phyloP scores from a whole-genome alignment of 2,329 filamentous ascomycete genomes.

The Sclerotinia spermophila region DNA sequence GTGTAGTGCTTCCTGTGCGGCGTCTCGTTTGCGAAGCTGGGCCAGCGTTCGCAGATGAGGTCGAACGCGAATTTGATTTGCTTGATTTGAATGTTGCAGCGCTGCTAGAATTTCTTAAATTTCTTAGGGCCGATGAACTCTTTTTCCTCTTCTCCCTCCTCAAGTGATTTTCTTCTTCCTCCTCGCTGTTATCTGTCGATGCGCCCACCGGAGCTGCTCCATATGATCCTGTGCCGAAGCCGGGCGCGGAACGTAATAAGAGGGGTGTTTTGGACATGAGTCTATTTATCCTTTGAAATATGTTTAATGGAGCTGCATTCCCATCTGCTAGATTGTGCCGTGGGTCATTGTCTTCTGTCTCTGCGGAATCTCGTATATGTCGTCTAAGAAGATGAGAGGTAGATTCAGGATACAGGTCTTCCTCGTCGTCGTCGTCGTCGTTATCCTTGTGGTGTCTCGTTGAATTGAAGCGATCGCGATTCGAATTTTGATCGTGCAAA shows the following conservation, averaged over 20 bases:
- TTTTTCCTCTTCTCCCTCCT: constrained; percentile 27
- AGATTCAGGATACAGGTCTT: constrained; percentile 34
- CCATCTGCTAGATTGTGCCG: constrained; percentile 18
- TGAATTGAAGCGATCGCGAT: neutral
- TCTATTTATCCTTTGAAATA: constrained; percentile 26
- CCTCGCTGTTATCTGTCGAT: constrained; percentile 38
- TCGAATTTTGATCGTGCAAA: neutral
- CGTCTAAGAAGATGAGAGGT: constrained; percentile 30
- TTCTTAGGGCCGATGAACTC: constrained; percentile 30
- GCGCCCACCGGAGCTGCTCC: constrained; percentile 51
- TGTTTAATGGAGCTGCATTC: constrained; percentile 21
- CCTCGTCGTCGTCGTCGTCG: constrained; percentile 19
- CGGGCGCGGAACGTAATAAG: constrained; percentile 56
- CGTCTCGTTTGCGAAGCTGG: neutral
- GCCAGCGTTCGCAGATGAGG: constrained; percentile 17
- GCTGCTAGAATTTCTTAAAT: constrained; percentile 31
- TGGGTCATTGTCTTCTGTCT: constrained; percentile 23
- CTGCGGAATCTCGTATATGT: constrained; percentile 23
- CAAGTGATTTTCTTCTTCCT: constrained; percentile 33
- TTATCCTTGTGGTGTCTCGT: constrained; percentile 19
- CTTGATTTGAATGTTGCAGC: constrained; percentile 20
- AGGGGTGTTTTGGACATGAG: constrained; percentile 50
- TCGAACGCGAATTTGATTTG: constrained; percentile 21
- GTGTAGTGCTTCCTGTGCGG: constrained; percentile 13
- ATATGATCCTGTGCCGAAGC: constrained; percentile 58